Base-by-base conservation (phyloP, 208 protist species). In the Crithidia brevicula region DNA sequence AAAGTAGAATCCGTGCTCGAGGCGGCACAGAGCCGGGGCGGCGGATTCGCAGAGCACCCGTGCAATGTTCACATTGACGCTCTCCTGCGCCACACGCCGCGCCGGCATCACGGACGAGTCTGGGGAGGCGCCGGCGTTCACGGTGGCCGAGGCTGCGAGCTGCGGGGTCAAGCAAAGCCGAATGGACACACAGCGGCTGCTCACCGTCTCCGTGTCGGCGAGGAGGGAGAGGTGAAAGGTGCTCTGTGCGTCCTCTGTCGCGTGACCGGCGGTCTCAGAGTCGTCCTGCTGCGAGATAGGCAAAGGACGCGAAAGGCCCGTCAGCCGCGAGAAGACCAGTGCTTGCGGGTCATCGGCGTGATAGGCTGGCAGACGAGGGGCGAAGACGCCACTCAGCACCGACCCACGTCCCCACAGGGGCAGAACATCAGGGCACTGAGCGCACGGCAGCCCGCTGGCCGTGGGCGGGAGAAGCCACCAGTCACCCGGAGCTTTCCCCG, bases 1-100 rank as follows among this genome's bases (percentile, higher is more conserved):
- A 46, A 72, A 79, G 65, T 83, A 83, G 59, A 78, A 76, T 51
- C 78, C 70, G 65, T 83, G 78, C 61, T 83, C 78, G 23, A 83
- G 58, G 20, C 54, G 54, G 23, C 30, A 71, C 31, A 62, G 62
- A n/a, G 43, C 63, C 15, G 63, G 56, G 4, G 53, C 38, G 4
- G 65, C 36, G 20, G 66, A 51, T 15, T 64, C 52, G 38, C 63
- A 69, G 38, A 81, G 20, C 7, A 75, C 47, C 9, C 68, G 68
- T 11, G 74, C 67, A 22, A 81, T 51, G 43, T 18, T 68, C 43
- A 81, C 62, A 33, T 67, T 69, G 22, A 69, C 62, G 13, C 61
- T 69, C 22, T 68, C 61, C 54, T 63, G 53, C 43, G n/a, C 15
- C 45, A 22, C 59, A 33, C 43, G 45, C 22, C 27, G 59, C 46